These are phyloP conservation scores for Suillus luteus DNA, from an alignment of 768 basidiomycete species.

Conservation along the genomic window DNA sequence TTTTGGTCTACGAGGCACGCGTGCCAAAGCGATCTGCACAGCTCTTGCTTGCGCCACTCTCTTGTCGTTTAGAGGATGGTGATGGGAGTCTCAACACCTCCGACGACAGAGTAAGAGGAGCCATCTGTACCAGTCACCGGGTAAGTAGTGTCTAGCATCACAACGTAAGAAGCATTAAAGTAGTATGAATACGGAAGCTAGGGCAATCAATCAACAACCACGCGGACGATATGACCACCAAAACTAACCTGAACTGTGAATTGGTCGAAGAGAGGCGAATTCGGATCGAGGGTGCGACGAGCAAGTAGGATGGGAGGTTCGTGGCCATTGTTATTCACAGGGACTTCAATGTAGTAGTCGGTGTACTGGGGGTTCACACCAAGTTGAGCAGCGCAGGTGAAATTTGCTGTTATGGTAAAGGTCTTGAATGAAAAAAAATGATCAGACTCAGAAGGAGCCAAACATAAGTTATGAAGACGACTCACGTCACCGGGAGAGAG, in stretches of 20 bases:
- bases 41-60: background rate
- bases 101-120: conserved; percentile 24
- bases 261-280: conserved; percentile 13
- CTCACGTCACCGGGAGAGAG: conserved; percentile 29
- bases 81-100: conserved; percentile 20
- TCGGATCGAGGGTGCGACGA: conserved; percentile 21
- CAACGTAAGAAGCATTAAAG: conserved; percentile 24
- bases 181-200: conserved; percentile 30
- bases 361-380: conserved; percentile 26
- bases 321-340: conserved; percentile 31
- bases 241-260: conserved; percentile 25
- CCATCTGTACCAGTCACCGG: conserved; percentile 24
- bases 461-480: background rate
- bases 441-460: conserved; percentile 10
- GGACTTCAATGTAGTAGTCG: conserved; percentile 38
- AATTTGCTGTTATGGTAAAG: conserved; percentile 26
- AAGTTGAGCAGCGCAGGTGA: conserved; percentile 28
- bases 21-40: background rate
- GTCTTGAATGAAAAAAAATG: conserved; percentile 13
- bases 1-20: background rate
- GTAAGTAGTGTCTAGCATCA: conserved; percentile 28
- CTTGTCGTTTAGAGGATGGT: conserved; percentile 9
- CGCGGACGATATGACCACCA: background rate
- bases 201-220: conserved; percentile 12
- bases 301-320: conserved; percentile 33